Conservation (phyloP, 345 rosid species). For the Corymbia maculata region DNA sequence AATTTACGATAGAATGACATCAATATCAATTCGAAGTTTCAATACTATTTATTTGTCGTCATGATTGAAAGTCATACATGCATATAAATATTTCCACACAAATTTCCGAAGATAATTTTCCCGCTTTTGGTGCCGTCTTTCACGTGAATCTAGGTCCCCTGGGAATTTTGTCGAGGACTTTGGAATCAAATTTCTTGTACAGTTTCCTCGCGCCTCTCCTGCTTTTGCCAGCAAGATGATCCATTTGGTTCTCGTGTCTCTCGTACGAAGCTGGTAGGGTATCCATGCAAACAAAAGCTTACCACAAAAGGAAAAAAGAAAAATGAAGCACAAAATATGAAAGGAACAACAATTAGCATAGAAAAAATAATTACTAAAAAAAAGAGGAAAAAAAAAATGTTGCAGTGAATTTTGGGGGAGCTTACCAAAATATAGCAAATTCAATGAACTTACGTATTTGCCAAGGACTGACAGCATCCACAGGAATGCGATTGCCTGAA, state of each 20-base stretch:
- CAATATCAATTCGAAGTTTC: background rate
- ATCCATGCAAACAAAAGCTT: slow-evolving; percentile 30
- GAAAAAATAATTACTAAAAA: background rate
- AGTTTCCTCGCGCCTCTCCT: slow-evolving; percentile 17
- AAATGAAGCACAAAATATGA: background rate
- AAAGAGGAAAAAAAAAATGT: background rate
- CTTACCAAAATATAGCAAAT: slow-evolving; percentile 38
- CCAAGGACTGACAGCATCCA: slow-evolving; percentile 39
- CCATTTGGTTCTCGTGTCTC: slow-evolving; percentile 26
- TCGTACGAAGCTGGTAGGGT: slow-evolving; percentile 32
- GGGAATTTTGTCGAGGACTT: slow-evolving; percentile 42
- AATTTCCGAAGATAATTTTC: background rate
- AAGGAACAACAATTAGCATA: background rate
- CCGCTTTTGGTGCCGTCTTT: background rate
- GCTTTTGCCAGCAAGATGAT: slow-evolving; percentile 21
- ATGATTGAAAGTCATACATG: background rate
- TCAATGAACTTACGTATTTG: slow-evolving; percentile 28
- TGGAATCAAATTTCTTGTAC: slow-evolving; percentile 21
- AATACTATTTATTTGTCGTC: background rate
- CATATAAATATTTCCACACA: background rate
- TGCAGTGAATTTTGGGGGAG: background rate
- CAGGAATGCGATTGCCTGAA: slow-evolving; percentile 28
- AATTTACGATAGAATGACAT: background rate
- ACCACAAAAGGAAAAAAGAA: background rate
- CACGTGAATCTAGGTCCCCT: slow-evolving; percentile 14